A percentile compares a stretch with the other conserved stretches of the same genome.
Evolutionary conservation across 177 flowering plant genomes (phyloP).

Genomic region (Vitis hybrid): DNA sequence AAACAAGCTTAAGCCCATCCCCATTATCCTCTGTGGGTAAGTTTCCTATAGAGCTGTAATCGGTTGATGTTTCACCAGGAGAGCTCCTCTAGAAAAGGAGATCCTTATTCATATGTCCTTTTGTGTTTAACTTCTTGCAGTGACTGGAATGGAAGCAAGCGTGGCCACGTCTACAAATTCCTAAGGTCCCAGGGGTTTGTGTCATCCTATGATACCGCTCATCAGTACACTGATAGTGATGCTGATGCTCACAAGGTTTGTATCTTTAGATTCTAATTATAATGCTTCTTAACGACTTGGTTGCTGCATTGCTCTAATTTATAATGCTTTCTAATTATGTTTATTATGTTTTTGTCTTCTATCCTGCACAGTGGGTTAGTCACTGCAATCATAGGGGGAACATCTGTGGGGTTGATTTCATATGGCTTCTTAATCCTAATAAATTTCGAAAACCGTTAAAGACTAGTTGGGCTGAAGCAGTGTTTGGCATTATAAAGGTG

Average conservation of each 20-base stretch:
- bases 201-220: conserved; percentile 97
- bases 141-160: conserved; percentile 99
- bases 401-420: conserved; percentile 95
- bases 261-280: conserved; percentile 11
- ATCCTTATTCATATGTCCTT: not conserved
- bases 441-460: conserved; percentile 65
- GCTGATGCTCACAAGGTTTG: conserved; percentile 92
- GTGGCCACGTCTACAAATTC: conserved; percentile 96
- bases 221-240: conserved; percentile 68
- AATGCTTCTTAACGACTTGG: too few species aligned
- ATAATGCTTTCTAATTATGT: conserved; percentile 6
- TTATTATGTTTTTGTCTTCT: not conserved
- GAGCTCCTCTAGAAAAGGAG: not conserved
- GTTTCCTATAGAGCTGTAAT: conserved; percentile 6
- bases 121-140: conserved; percentile 28
- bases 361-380: conserved; percentile 81
- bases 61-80: not conserved
- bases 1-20: conserved; percentile 67
- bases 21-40: conserved; percentile 94
- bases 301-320: too few species aligned
- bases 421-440: conserved; percentile 97
- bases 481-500: conserved; percentile 90
- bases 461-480: conserved; percentile 90
- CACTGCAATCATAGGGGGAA: conserved; percentile 94
- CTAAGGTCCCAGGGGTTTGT: conserved; percentile 95